Percentiles rank a stretch among this genome's conserved stretches.
These are phyloP conservation scores for Irineochytrium annulatum DNA, from an alignment of 192 early-diverging fungal genomes.

Conservation along the genomic window DNA sequence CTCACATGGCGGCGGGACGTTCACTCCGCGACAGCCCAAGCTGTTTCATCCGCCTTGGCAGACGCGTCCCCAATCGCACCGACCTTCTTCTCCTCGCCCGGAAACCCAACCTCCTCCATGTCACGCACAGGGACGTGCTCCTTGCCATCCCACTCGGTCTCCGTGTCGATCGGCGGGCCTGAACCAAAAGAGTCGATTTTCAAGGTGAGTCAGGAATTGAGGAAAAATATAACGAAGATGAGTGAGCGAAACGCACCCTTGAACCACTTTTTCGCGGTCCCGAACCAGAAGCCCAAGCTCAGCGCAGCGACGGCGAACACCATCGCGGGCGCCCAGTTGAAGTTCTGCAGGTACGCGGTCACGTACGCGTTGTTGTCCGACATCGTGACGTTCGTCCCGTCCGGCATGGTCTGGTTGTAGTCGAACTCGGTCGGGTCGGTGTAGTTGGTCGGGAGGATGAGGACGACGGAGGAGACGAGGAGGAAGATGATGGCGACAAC, in stretches of 20 bases:
- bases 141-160: constrained; percentile 14
- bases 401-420: background rate
- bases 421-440: constrained; percentile 3
- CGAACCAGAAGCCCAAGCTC: constrained; percentile 14
- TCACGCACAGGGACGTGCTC: too few relatives aligned
- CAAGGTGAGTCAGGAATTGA: too few relatives aligned
- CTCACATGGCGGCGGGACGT: too few relatives aligned
- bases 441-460: constrained; percentile 23
- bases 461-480: constrained; percentile 4
- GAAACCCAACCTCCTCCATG: too few relatives aligned
- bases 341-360: constrained; percentile 6
- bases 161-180: constrained; percentile 11
- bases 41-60: too few relatives aligned
- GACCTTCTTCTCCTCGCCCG: too few relatives aligned
- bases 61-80: too few relatives aligned
- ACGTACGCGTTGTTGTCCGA: background rate
- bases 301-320: constrained; percentile 9
- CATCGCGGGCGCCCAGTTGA: constrained; percentile 26
- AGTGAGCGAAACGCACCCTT: too few relatives aligned
- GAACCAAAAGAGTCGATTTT: too few relatives aligned
- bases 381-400: background rate
- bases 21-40: too few relatives aligned
- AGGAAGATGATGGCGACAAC: constrained; percentile 10
- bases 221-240: too few relatives aligned
- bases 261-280: constrained; percentile 11